phyloP scores from a whole-genome alignment of 495 filamentous ascomycete genomes.

The Penicillium bialowiezense region DNA sequence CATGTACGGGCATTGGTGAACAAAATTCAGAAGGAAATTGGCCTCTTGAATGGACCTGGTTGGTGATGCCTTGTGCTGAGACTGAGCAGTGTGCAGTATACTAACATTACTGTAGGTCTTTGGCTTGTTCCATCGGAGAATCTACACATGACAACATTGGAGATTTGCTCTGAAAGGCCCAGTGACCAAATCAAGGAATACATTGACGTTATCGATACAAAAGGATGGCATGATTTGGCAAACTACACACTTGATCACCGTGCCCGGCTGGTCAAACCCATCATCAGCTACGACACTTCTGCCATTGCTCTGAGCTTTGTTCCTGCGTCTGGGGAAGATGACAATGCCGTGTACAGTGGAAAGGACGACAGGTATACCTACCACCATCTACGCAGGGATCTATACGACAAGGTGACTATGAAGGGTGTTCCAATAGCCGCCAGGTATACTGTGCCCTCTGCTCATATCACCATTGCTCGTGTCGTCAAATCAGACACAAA shows the following conservation, averaged over 20 bases:
- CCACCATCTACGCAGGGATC: slow-evolving; percentile 82
- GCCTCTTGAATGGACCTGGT: slow-evolving; percentile 60
- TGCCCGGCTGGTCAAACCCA: slow-evolving; percentile 73
- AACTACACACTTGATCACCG: slow-evolving; percentile 61
- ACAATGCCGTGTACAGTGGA: slow-evolving; percentile 1
- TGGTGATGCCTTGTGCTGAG: slow-evolving; percentile 24
- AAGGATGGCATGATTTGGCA: slow-evolving; percentile 48
- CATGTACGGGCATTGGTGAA: slow-evolving; percentile 62
- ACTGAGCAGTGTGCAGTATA: not conserved
- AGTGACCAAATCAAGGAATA: slow-evolving; percentile 52
- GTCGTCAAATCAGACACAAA: slow-evolving; percentile 61
- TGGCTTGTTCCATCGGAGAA: slow-evolving; percentile 78
- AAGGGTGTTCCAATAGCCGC: slow-evolving; percentile 62
- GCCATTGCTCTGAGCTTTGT: slow-evolving; percentile 85
- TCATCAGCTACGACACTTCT: slow-evolving; percentile 78
- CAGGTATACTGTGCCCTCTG: slow-evolving; percentile 81
- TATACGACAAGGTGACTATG: slow-evolving; percentile 57
- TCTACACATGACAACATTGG: slow-evolving; percentile 84
- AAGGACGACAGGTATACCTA: slow-evolving; percentile 69
- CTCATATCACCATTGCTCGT: slow-evolving; percentile 82
- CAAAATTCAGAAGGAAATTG: slow-evolving; percentile 65
- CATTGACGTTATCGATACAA: not conserved
- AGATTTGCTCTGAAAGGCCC: slow-evolving; percentile 71
- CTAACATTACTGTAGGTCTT: slow-evolving; percentile 50
- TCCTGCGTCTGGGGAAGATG: slow-evolving; percentile 61